These are phyloP conservation scores for Debaryomyces hansenii DNA, from an alignment of 805 yeast species.

Conservation along the genomic window DNA sequence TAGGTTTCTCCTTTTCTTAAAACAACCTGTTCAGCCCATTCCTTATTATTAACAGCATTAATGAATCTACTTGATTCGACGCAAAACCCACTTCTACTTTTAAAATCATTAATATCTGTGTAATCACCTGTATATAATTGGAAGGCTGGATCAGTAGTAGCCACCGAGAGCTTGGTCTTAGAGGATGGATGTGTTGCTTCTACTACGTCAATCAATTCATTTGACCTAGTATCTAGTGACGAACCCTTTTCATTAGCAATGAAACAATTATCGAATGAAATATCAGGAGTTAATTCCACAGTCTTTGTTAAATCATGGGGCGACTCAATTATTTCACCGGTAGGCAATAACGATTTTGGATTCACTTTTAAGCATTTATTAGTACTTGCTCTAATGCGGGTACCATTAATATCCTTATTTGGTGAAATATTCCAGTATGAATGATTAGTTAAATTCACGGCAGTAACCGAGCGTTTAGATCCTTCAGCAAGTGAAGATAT, in stretches of 20 bases:
- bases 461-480: conserved; percentile 42
- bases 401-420: conserved; percentile 29
- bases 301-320: conserved; percentile 20
- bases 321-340: conserved; percentile 41
- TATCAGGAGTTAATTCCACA: conserved; percentile 18
- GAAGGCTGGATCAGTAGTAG: conserved; percentile 65
- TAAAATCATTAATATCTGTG: conserved; percentile 36
- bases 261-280: conserved; percentile 47
- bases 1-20: conserved; percentile 50
- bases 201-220: conserved; percentile 34
- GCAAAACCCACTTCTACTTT: conserved; percentile 55
- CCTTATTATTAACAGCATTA: conserved; percentile 48
- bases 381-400: conserved; percentile 33
- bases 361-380: conserved; percentile 45
- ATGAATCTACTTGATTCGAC: conserved; percentile 62
- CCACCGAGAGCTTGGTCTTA: conserved; percentile 39
- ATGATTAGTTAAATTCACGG: conserved; percentile 62
- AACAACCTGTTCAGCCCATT: conserved; percentile 51
- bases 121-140: conserved; percentile 66
- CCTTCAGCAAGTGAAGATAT: conserved; percentile 35
- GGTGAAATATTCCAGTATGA: conserved; percentile 54
- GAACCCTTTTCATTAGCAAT: conserved; percentile 39
- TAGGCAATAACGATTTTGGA: conserved; percentile 35
- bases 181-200: conserved; percentile 48
- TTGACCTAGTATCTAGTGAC: conserved; percentile 48